Base-by-base conservation (phyloP, 2,329 filamentous ascomycete species). In the Microthyrium microscopicum region DNA sequence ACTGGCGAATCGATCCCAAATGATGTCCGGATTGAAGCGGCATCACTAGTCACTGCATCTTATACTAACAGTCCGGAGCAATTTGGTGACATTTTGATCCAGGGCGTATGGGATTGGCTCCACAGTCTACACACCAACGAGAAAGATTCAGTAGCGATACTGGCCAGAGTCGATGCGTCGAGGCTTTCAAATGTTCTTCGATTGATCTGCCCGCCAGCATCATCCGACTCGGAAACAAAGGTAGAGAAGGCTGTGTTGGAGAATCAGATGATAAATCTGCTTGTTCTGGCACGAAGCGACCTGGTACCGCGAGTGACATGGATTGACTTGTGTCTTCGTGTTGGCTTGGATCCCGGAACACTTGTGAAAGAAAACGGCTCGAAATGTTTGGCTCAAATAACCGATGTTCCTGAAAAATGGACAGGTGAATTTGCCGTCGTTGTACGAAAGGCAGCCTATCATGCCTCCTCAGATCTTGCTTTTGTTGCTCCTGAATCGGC, bases 401-500 rank as follows among this genome's bases (percentile, higher is more conserved):
- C 66, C 28, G 49, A 55, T 19, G 53, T 61, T 31, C 64, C 64
- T 36, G 66, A 72, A 50, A 28, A 11, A 2, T 37, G 33, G 21
- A 29, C 12, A 12, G 37, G 26, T 2, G 26, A 26, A 7, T 33
- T 37, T 33, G 11, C 36, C 13, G 15, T 12, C n/a, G 18, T 33
- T 3, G 60, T 81, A 27, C 74, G 72, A 46, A 56, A 61, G 26
- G 87, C 87, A 33, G 80, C 87, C 3, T 91, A 76, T 53, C 75
- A 74, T 44, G 83, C 87, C 5, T 81, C 82, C 8, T 84, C 85
- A 24, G 89, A 95, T 47, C 64, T 98, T 38, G 85, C 82, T 3
- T 98, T 98, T 48, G 83, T 98, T 18, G 80, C 87, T 4, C 89
- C 89, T 1, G 79, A 89, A 27, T 62, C 63, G 12, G 79, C 92